phyloP scores from a whole-genome alignment of 2,329 filamentous ascomycete genomes.

The Colletotrichum neosansevieriae region DNA sequence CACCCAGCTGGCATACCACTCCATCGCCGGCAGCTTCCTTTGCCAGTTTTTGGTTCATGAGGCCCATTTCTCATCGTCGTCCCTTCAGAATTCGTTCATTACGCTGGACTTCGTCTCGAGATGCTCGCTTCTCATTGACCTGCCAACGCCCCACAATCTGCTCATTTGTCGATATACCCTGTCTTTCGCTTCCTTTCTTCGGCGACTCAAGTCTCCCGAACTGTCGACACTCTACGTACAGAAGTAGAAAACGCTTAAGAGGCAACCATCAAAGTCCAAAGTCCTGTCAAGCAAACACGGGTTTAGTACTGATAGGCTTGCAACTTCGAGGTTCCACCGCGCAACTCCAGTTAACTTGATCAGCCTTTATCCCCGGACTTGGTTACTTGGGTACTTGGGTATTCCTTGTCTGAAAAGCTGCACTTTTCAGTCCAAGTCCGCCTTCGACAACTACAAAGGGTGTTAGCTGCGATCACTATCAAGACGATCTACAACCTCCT shows the following conservation, averaged over 20 bases:
- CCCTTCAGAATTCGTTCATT: neutral
- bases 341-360: neutral
- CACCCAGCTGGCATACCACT: conserved; percentile 36
- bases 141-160: conserved; percentile 16
- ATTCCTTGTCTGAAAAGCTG: conserved; percentile 15
- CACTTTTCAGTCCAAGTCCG: neutral
- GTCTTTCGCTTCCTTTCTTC: conserved; percentile 12
- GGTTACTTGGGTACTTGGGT: conserved; percentile 16
- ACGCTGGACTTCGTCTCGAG: neutral
- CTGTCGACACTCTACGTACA: neutral
- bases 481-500: too few species aligned
- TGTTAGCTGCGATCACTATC: too few species aligned
- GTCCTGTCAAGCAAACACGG: neutral
- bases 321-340: neutral
- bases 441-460: neutral
- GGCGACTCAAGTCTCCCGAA: conserved; percentile 12
- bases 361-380: conserved; percentile 35
- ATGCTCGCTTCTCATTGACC: conserved; percentile 9
- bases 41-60: conserved; percentile 10
- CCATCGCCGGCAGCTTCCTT: conserved; percentile 26
- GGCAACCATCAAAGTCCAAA: neutral
- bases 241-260: neutral
- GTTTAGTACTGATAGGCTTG: neutral
- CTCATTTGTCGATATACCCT: conserved; percentile 27
- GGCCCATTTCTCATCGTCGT: neutral